Percentiles rank a stretch among this genome's conserved stretches.
Conservation (phyloP, 1,284 basidiomycete species). For the Cerioporus squamosus region DNA sequence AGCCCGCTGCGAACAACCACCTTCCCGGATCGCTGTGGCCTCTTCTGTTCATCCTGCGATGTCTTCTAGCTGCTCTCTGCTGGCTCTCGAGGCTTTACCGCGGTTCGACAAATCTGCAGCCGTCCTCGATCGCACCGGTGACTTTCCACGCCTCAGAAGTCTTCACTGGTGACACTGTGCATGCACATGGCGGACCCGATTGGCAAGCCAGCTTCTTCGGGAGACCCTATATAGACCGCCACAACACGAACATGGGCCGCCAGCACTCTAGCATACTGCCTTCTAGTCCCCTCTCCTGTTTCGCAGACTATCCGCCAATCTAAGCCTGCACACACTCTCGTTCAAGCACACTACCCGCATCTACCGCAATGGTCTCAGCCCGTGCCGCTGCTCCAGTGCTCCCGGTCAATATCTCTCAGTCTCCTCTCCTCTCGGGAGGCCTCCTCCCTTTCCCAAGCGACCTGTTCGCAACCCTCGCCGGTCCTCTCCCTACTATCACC, state of each 20-base stretch:
- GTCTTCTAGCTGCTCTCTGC: constrained; percentile 4
- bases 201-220: neutral
- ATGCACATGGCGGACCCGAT: neutral
- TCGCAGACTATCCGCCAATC: neutral
- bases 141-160: neutral
- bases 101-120: too few species aligned
- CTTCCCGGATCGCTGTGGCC: neutral
- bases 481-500: constrained; percentile 13
- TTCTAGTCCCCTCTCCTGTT: neutral
- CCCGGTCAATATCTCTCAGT: constrained; percentile 33
- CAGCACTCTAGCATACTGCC: constrained; percentile 22
- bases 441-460: constrained; percentile 28
- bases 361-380: constrained; percentile 6
- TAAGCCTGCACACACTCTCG: constrained; percentile 1
- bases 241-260: neutral
- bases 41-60: neutral
- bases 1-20: constrained; percentile 7
- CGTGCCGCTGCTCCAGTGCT: constrained; percentile 26
- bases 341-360: neutral
- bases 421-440: constrained; percentile 34
- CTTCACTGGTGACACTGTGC: neutral
- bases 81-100: neutral
- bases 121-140: too few species aligned
- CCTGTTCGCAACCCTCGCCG: constrained; percentile 26
- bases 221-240: constrained; percentile 7